A percentile compares a stretch with the other conserved stretches of the same genome.
Conservation (phyloP, 139 green algal species). For the Astrephomene gubernaculifera region DNA sequence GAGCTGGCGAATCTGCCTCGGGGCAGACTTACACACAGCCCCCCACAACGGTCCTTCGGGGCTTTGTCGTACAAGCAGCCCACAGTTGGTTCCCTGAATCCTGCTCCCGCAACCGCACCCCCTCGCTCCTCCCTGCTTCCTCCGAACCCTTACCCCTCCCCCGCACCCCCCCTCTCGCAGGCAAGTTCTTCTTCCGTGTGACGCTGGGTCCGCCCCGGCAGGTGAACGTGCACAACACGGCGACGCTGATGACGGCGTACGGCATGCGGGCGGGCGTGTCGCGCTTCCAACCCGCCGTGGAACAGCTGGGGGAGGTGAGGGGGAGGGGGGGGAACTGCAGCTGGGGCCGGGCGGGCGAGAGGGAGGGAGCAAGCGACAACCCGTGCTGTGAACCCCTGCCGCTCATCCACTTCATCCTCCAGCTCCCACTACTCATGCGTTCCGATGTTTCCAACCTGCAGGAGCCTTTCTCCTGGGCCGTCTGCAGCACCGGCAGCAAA, state of each 20-base stretch:
- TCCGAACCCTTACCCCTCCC: neutral
- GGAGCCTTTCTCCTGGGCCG: slow-evolving; percentile 43
- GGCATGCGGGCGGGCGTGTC: slow-evolving; percentile 40
- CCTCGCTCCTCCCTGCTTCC: neutral
- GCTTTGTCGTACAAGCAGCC: too few relatives aligned
- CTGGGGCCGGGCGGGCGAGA: too few relatives aligned
- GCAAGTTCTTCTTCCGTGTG: slow-evolving; percentile 23
- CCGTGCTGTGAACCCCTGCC: too few relatives aligned
- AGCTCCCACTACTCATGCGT: too few relatives aligned
- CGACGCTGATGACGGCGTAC: slow-evolving; percentile 28
- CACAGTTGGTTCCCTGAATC: too few relatives aligned
- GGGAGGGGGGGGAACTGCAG: too few relatives aligned
- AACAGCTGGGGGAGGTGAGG: slow-evolving; percentile 45
- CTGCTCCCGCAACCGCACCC: too few relatives aligned
- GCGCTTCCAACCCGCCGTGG: slow-evolving; percentile 27
- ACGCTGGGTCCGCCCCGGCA: neutral
- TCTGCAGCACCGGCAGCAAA: slow-evolving; percentile 48
- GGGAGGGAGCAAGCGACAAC: too few relatives aligned
- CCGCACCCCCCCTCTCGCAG: neutral
- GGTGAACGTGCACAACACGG: slow-evolving; percentile 32
- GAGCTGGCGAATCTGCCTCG: neutral
- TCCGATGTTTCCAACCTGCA: too few relatives aligned
- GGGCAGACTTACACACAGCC: too few relatives aligned
- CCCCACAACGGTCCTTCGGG: too few relatives aligned
- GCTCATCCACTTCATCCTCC: too few relatives aligned